phyloP scores from a whole-genome alignment of 148 eudicot genomes.

The Rhododendron henanense region DNA sequence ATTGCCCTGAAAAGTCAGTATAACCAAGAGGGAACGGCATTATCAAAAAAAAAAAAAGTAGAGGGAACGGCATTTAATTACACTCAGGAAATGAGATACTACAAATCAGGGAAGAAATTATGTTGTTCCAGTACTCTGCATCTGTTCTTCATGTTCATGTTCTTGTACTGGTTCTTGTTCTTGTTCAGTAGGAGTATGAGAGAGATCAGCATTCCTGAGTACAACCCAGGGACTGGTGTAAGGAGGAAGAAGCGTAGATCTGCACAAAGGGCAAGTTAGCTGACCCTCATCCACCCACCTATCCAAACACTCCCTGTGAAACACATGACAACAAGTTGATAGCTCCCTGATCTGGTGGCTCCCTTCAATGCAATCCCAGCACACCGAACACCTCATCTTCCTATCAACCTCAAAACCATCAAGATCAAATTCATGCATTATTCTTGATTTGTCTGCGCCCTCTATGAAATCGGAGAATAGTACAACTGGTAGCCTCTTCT shows the following conservation, averaged over 20 bases:
- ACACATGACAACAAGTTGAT: slow-evolving; percentile 28
- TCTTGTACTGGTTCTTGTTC: not conserved
- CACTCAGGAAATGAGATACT: not conserved
- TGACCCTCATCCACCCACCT: slow-evolving; percentile 34
- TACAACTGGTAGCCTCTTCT: slow-evolving; percentile 4
- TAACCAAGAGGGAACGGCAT: not conserved
- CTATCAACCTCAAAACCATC: not conserved
- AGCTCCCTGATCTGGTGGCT: slow-evolving; percentile 25
- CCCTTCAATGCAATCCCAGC: slow-evolving; percentile 16
- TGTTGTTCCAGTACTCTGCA: not conserved
- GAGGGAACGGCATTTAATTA: not conserved
- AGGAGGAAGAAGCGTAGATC: slow-evolving; percentile 34
- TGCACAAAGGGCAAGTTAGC: slow-evolving; percentile 38
- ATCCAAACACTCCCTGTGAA: slow-evolving; percentile 36
- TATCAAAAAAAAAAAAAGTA: too few relatives aligned
- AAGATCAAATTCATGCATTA: not conserved
- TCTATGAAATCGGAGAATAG: not conserved
- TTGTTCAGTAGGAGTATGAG: not conserved
- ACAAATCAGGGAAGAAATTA: not conserved
- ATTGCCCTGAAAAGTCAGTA: not conserved
- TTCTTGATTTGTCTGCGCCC: not conserved
- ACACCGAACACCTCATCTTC: slow-evolving; percentile 11
- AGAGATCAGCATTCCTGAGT: not conserved
- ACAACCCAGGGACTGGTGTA: slow-evolving; percentile 14
- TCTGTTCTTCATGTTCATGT: not conserved